Conservation (phyloP, 225 moss, liverwort and hornwort genomes). For the Takakia lepidozioides region DNA sequence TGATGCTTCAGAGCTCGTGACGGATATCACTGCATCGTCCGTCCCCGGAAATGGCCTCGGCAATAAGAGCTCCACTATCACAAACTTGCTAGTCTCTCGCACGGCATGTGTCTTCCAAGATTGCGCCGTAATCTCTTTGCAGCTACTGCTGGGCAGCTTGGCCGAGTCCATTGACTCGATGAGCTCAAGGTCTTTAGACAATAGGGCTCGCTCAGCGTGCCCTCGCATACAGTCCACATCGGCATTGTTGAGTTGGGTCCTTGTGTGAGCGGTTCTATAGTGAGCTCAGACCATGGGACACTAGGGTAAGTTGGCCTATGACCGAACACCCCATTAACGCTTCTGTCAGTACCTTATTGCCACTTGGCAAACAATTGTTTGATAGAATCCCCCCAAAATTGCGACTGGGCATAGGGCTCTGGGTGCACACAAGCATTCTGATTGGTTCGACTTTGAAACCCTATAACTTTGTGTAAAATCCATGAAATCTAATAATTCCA, state of each 20-base stretch:
- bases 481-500: too few relatives aligned
- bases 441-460: too few relatives aligned
- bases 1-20: neutral
- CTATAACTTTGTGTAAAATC: too few relatives aligned
- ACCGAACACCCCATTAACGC: too few relatives aligned
- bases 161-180: conserved; percentile 2
- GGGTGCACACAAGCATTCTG: too few relatives aligned
- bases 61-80: conserved; percentile 1
- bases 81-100: neutral
- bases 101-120: conserved; percentile 2
- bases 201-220: neutral
- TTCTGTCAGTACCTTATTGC: too few relatives aligned
- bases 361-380: too few relatives aligned
- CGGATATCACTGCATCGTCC: neutral
- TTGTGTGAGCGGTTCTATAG: neutral
- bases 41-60: conserved; percentile 1
- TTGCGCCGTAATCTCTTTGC: neutral
- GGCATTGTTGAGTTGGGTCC: neutral
- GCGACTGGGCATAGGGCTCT: too few relatives aligned
- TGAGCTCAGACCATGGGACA: too few relatives aligned
- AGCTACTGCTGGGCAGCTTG: neutral
- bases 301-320: too few relatives aligned
- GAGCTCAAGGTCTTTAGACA: conserved; percentile 1
- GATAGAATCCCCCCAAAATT: too few relatives aligned
- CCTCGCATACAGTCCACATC: neutral